phyloP scores from a whole-genome alignment of 768 basidiomycete species.

The Hirschioporus abietinus region DNA sequence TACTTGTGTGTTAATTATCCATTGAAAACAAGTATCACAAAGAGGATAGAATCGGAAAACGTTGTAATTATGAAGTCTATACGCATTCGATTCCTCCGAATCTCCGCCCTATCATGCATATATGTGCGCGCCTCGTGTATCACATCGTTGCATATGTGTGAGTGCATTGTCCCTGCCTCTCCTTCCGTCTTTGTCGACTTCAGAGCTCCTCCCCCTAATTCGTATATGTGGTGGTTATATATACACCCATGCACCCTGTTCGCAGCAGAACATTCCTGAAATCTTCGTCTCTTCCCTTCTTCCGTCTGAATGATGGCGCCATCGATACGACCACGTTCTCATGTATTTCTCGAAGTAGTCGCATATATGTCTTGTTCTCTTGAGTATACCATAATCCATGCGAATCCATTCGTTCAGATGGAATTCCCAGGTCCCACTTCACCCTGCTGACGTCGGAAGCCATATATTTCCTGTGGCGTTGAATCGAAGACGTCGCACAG shows the following conservation, averaged over 20 bases:
- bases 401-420: no score
- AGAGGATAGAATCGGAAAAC: background rate
- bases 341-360: no score
- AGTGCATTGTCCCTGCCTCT: background rate
- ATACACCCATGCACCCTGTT: no score
- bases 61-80: background rate
- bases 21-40: background rate
- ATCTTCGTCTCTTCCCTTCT: no score
- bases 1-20: no score
- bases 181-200: constrained; percentile 1
- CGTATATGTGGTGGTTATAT: no score
- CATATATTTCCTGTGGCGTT: background rate
- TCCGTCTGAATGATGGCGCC: no score
- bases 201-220: background rate
- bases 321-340: no score
- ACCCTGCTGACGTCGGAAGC: background rate
- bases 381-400: no score
- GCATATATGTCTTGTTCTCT: no score
- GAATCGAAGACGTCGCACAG: background rate
- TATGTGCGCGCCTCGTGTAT: background rate
- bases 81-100: background rate
- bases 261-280: background rate
- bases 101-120: background rate
- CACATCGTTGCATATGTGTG: background rate
- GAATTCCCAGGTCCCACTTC: no score